phyloP scores from a whole-genome alignment of 225 moss, liverwort and hornwort genomes.

The Pleurozium schreberi region DNA sequence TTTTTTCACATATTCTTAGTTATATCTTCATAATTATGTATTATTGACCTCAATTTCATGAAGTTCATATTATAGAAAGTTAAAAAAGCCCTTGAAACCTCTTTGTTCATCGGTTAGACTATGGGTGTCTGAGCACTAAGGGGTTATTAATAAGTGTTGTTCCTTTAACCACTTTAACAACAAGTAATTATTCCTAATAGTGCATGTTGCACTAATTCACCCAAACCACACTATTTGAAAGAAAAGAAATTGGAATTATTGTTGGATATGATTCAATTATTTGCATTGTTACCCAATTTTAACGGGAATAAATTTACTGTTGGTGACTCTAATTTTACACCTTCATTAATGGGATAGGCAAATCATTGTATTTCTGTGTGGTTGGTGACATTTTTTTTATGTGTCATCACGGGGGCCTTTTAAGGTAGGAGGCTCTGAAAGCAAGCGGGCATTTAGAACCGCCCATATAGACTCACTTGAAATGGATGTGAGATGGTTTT shows the following conservation, averaged over 20 bases:
- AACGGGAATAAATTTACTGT: too few relatives aligned
- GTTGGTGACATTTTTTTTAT: background rate
- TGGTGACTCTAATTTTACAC: background rate
- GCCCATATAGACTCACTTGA: too few relatives aligned
- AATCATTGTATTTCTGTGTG: background rate
- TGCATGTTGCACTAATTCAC: background rate
- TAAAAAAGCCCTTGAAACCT: background rate
- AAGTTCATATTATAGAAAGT: background rate
- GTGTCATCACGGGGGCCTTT: background rate
- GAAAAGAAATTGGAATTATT: background rate
- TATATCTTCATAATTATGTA: too few relatives aligned
- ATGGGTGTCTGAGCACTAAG: accelerated
- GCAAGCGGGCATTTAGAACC: too few relatives aligned
- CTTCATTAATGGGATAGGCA: background rate
- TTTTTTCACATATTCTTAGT: background rate
- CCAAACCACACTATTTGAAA: background rate
- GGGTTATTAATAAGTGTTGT: accelerated
- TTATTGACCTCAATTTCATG: background rate
- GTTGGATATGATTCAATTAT: background rate
- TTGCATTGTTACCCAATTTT: too few relatives aligned
- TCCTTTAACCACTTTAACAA: background rate
- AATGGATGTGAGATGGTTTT: too few relatives aligned
- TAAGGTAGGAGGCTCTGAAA: too few relatives aligned
- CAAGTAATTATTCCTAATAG: accelerated
- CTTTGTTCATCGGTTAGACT: accelerated